A percentile compares a stretch with the other conserved stretches of the same genome.
Conservation (phyloP, 1,284 basidiomycete genomes). For the Kwoniella shivajii region DNA sequence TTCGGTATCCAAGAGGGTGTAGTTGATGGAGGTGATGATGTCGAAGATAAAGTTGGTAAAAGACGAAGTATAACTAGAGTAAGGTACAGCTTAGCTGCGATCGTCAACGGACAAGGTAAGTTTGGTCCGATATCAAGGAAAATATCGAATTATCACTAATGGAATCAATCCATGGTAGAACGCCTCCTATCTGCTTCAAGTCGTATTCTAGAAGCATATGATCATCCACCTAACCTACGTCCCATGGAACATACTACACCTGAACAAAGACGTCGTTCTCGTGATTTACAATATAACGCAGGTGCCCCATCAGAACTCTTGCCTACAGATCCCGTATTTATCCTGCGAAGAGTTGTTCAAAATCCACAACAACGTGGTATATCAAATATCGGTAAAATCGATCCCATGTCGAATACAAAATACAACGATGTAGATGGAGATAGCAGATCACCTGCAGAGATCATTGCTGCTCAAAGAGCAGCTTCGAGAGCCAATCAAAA, state of each 20-base stretch:
- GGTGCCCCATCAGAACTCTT: slow-evolving; percentile 73
- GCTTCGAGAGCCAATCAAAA: slow-evolving; percentile 80
- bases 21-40: slow-evolving; percentile 94
- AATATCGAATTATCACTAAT: neutral
- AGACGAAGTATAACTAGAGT: slow-evolving; percentile 75
- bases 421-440: slow-evolving; percentile 16
- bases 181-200: slow-evolving; percentile 72
- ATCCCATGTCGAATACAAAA: slow-evolving; percentile 3
- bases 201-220: slow-evolving; percentile 81
- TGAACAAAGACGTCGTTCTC: slow-evolving; percentile 78
- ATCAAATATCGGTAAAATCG: slow-evolving; percentile 9
- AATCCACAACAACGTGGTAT: slow-evolving; percentile 9
- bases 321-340: slow-evolving; percentile 81
- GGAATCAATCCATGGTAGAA: slow-evolving; percentile 61
- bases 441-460: slow-evolving; percentile 71
- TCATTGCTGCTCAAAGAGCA: slow-evolving; percentile 88
- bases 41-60: slow-evolving; percentile 86
- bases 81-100: slow-evolving; percentile 72
- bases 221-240: slow-evolving; percentile 71
- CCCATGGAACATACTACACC: slow-evolving; percentile 63
- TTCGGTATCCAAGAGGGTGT: slow-evolving; percentile 94
- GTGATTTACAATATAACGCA: slow-evolving; percentile 74
- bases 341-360: slow-evolving; percentile 72
- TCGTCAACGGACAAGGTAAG: slow-evolving; percentile 65
- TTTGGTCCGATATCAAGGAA: slow-evolving; percentile 8